Conservation (phyloP, 495 filamentous ascomycete genomes). For the Tetracladium marchalianum region DNA sequence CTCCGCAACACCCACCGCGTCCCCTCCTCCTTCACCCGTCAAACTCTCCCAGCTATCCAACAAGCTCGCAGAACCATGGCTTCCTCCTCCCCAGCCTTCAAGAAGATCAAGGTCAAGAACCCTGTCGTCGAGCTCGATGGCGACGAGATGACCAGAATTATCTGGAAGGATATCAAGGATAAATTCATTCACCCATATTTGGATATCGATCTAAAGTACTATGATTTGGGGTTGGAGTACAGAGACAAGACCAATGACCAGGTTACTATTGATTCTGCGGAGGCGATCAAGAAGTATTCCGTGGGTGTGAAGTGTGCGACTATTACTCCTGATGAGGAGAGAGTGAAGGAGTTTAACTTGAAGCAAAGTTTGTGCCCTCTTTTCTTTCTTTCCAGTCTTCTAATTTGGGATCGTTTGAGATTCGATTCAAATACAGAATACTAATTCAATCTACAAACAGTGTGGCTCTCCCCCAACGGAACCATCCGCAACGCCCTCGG, state of each 20-base stretch:
- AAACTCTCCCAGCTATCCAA: background rate
- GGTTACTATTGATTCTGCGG: slow-evolving; percentile 87
- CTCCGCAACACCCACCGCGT: background rate
- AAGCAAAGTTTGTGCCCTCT: slow-evolving; percentile 68
- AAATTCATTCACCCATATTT: slow-evolving; percentile 95
- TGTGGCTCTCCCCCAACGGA: slow-evolving; percentile 98
- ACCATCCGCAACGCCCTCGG: slow-evolving; percentile 94
- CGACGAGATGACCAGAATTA: slow-evolving; percentile 99
- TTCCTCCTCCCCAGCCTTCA: slow-evolving; percentile 1
- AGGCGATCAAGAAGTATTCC: slow-evolving; percentile 97
- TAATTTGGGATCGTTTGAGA: background rate
- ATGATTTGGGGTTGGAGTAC: slow-evolving; percentile 90
- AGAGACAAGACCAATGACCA: slow-evolving; percentile 93
- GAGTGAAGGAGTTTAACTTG: slow-evolving; percentile 94
- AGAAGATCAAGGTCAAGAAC: slow-evolving; percentile 95
- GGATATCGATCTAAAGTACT: slow-evolving; percentile 97
- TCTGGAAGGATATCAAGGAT: slow-evolving; percentile 97
- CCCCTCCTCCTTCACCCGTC: background rate
- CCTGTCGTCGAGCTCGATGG: slow-evolving; percentile 95
- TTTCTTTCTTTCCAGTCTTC: background rate
- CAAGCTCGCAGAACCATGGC: background rate
- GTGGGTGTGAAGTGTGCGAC: slow-evolving; percentile 99
- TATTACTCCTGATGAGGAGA: slow-evolving; percentile 93
- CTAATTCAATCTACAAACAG: slow-evolving; percentile 27
- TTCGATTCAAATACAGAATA: background rate